Conservation (phyloP, 176 grass and related monocot genomes). For the Eragrostis curvula region DNA sequence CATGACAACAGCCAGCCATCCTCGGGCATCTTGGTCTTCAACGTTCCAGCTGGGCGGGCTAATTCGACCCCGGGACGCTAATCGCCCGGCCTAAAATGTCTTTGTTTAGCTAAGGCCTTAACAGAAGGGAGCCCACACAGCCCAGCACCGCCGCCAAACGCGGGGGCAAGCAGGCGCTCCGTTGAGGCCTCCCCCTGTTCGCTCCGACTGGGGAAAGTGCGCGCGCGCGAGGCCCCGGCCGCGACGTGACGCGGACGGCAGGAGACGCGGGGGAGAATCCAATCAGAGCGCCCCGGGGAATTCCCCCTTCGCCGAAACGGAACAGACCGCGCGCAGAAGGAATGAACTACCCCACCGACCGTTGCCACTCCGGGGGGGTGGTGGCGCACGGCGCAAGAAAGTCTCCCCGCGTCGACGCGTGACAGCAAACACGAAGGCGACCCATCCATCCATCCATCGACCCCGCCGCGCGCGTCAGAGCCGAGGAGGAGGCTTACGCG, state of each 20-base stretch:
- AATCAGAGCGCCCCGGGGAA: not conserved
- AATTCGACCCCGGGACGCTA: not conserved
- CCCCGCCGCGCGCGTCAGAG: too few relatives aligned
- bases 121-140: not conserved
- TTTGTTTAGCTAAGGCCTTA: too few relatives aligned
- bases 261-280: not conserved
- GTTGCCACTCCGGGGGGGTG: conserved; percentile 37
- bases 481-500: not conserved
- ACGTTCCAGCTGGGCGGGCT: not conserved
- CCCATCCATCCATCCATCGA: not conserved
- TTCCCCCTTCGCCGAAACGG: conserved; percentile 37
- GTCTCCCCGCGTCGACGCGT: not conserved
- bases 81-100: not conserved
- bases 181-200: not conserved
- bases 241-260: not conserved
- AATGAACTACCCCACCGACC: conserved; percentile 54
- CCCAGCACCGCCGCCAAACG: not conserved
- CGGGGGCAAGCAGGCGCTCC: not conserved
- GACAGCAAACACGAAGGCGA: not conserved
- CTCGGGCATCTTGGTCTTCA: too few relatives aligned
- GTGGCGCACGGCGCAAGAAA: conserved; percentile 32
- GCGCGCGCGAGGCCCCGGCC: not conserved
- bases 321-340: conserved; percentile 34
- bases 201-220: not conserved
- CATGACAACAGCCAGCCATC: too few relatives aligned